phyloP scores from a whole-genome alignment of 208 protist genomes.

The Leishmania lainsoni region DNA sequence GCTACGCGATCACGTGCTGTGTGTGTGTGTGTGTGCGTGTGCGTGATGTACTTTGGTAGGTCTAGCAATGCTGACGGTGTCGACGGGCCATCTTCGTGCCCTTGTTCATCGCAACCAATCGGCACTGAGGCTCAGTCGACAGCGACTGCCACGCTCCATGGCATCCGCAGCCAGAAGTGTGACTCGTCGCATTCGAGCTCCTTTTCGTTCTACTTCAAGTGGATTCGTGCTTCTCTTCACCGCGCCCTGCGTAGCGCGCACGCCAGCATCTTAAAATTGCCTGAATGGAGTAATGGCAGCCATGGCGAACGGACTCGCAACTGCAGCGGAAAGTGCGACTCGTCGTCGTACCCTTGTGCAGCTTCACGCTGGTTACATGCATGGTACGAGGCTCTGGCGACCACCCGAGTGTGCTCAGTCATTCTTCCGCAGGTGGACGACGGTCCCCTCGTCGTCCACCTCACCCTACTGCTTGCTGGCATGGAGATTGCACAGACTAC shows the following conservation, averaged over 20 bases:
- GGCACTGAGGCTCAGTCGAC: not conserved
- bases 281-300: not conserved
- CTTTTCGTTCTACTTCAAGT: not conserved
- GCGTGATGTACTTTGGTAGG: not conserved
- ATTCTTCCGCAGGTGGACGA: constrained; percentile 15
- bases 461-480: constrained; percentile 19
- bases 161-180: not conserved
- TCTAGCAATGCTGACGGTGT: too few relatives aligned
- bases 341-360: not conserved
- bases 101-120: not conserved
- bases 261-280: not conserved
- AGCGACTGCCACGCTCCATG: not conserved
- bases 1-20: not conserved
- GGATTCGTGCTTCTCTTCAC: not conserved
- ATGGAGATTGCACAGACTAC: constrained; percentile 20
- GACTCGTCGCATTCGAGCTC: not conserved
- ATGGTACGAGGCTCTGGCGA: constrained; percentile 19
- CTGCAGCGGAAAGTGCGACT: too few relatives aligned
- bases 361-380: not conserved
- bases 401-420: constrained; percentile 22
- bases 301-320: not conserved
- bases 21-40: not conserved
- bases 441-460: constrained; percentile 30
- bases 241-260: not conserved
- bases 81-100: too few relatives aligned